Conservation (phyloP, 1,284 basidiomycete species). For the Cerrena zonata region DNA sequence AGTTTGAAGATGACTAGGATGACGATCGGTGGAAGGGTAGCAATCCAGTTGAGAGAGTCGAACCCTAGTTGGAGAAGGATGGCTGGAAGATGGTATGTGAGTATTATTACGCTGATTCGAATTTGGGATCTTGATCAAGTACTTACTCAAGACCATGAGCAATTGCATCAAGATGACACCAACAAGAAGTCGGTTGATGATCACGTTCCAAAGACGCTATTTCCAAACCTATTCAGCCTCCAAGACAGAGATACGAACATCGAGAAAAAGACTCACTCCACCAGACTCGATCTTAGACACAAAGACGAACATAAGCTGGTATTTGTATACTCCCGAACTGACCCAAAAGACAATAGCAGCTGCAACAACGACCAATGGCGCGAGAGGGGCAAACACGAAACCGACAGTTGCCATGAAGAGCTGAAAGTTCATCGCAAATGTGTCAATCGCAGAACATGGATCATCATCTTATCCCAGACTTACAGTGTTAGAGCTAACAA, state of each 20-base stretch:
- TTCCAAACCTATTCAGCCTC: slow-evolving; percentile 8
- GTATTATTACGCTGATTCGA: slow-evolving; percentile 4
- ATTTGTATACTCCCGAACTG: slow-evolving; percentile 79
- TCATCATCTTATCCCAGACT: too few species aligned
- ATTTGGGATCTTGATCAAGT: too few species aligned
- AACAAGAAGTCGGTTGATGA: slow-evolving; percentile 78
- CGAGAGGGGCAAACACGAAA: slow-evolving; percentile 85
- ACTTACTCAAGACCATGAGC: slow-evolving; percentile 81
- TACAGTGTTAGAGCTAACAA: slow-evolving; percentile 59
- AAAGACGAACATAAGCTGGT: slow-evolving; percentile 90
- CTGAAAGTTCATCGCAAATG: slow-evolving; percentile 27
- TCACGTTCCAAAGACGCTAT: slow-evolving; percentile 87
- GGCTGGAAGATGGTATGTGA: slow-evolving; percentile 47
- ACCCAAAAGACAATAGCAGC: slow-evolving; percentile 81
- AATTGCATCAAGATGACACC: slow-evolving; percentile 78
- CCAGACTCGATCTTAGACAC: slow-evolving; percentile 85
- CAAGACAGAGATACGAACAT: too few species aligned
- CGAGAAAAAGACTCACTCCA: slow-evolving; percentile 56
- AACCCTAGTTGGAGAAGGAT: slow-evolving; percentile 80
- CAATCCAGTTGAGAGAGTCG: slow-evolving; percentile 66
- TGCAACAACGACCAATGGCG: slow-evolving; percentile 78
- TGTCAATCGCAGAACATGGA: too few species aligned
- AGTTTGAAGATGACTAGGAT: slow-evolving; percentile 77
- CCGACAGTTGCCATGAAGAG: slow-evolving; percentile 85
- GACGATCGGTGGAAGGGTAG: slow-evolving; percentile 72